Conservation (phyloP, 1,139 yeast genomes). For the Suzukiozyma palmioleophila region DNA sequence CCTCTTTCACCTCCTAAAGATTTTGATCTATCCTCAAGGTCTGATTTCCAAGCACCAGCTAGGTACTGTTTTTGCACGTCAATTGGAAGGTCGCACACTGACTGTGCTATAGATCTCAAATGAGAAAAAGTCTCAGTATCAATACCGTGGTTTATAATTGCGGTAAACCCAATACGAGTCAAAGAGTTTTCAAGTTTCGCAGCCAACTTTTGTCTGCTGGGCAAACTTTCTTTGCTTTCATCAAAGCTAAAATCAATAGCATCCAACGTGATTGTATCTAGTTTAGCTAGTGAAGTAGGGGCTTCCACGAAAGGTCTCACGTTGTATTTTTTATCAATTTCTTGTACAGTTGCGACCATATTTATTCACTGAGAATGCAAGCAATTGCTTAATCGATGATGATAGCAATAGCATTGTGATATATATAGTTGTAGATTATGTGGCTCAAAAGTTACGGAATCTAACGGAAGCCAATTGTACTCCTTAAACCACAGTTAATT, state of each 20-base stretch:
- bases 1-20: slow-evolving; percentile 28
- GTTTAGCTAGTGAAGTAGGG: slow-evolving; percentile 14
- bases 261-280: slow-evolving; percentile 23
- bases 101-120: slow-evolving; percentile 33
- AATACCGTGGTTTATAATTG: slow-evolving; percentile 35
- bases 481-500: too few species aligned
- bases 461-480: too few species aligned
- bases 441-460: too few species aligned
- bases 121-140: slow-evolving; percentile 22
- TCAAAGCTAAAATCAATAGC: slow-evolving; percentile 34
- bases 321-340: slow-evolving; percentile 24
- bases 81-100: slow-evolving; percentile 36
- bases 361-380: not conserved
- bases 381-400: not conserved
- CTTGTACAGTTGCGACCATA: slow-evolving; percentile 7
- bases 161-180: slow-evolving; percentile 44
- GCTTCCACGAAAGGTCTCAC: slow-evolving; percentile 32
- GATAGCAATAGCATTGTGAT: not conserved
- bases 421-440: not conserved
- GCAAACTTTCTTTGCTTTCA: slow-evolving; percentile 29
- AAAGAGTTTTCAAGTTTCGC: slow-evolving; percentile 30
- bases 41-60: slow-evolving; percentile 29
- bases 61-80: slow-evolving; percentile 35
- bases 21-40: slow-evolving; percentile 25
- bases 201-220: slow-evolving; percentile 27